phyloP scores from a whole-genome alignment of 306 rosid species.

The Castanopsis chinensis region DNA sequence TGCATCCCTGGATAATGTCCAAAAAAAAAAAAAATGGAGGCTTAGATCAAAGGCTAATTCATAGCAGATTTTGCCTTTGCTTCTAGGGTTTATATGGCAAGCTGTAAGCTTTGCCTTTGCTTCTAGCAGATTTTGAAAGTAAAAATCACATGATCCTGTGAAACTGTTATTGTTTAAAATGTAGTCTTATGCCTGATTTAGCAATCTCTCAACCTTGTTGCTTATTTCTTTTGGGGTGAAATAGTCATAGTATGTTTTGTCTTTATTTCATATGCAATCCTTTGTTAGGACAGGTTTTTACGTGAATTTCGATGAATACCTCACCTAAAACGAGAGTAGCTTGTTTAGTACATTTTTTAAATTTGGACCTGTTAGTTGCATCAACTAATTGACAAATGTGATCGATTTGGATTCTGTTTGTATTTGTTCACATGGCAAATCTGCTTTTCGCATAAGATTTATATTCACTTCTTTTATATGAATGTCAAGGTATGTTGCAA shows the following conservation, averaged over 20 bases:
- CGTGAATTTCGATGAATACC: neutral
- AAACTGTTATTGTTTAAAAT: neutral
- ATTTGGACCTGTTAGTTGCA: conserved; percentile 13
- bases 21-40: too few species aligned
- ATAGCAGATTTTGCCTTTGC: neutral
- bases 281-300: neutral
- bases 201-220: neutral
- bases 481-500: conserved; percentile 82
- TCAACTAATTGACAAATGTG: neutral
- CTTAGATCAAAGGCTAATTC: too few species aligned
- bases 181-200: neutral
- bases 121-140: neutral
- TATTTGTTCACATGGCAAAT: conserved; percentile 20
- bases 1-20: too few species aligned
- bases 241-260: neutral
- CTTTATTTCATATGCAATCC: neutral
- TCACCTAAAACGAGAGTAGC: conserved; percentile 2
- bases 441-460: conserved; percentile 14
- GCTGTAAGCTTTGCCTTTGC: neutral
- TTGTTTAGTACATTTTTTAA: conserved; percentile 12
- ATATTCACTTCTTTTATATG: conserved; percentile 24
- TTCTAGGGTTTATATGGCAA: neutral
- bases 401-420: conserved; percentile 14
- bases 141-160: neutral
- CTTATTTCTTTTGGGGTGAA: neutral